Conservation (phyloP, 208 protist species). For the Entamoeba moshkovskii region DNA sequence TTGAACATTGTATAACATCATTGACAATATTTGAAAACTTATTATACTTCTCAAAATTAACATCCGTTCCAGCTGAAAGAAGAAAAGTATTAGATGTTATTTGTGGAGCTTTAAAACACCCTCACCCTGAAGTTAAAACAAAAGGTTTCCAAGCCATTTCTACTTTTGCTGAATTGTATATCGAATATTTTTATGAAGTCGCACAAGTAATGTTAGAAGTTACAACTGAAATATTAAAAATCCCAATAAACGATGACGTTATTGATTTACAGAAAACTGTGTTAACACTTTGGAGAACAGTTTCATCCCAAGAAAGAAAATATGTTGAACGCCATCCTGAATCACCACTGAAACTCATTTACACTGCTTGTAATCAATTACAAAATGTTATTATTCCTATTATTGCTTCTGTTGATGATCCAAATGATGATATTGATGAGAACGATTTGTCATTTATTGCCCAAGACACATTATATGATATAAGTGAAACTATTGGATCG, state of each 20-base stretch:
- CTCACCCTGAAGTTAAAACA: background rate
- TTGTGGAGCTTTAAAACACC: background rate
- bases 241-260: background rate
- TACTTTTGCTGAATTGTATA: background rate
- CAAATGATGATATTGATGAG: background rate
- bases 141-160: background rate
- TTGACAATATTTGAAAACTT: background rate
- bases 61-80: background rate
- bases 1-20: background rate
- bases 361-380: background rate
- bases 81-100: background rate
- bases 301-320: too few species aligned
- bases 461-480: background rate
- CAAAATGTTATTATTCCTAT: background rate
- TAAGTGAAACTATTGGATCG: background rate
- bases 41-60: background rate
- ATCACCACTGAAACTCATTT: too few species aligned
- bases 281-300: background rate
- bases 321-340: too few species aligned
- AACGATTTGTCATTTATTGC: background rate
- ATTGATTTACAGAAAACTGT: background rate
- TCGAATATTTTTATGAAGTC: background rate
- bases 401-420: background rate
- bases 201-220: background rate
- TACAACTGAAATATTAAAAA: background rate